A percentile compares a stretch with the other conserved stretches of the same genome.
Evolutionary conservation across 2,329 filamentous ascomycete species (phyloP).

Genomic region (Microdochium nivale): DNA sequence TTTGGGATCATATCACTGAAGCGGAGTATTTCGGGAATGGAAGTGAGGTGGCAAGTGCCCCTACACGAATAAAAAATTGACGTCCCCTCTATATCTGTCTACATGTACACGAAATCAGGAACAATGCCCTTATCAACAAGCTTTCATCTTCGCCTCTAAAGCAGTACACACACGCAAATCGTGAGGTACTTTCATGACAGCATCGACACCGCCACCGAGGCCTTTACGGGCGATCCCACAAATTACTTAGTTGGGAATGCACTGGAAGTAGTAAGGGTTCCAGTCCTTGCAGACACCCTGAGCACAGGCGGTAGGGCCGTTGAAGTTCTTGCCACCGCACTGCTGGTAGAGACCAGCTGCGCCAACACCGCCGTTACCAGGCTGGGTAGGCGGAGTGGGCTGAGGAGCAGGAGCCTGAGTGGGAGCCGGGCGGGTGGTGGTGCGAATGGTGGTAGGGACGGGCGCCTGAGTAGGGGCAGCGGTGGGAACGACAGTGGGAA

Average conservation of each 20-base stretch:
- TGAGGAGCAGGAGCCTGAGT: neutral
- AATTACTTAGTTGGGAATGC: slow-evolving; percentile 8
- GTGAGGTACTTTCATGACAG: neutral
- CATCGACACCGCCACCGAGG: neutral
- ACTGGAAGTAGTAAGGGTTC: slow-evolving; percentile 37
- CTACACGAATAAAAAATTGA: neutral
- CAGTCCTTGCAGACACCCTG: slow-evolving; percentile 24
- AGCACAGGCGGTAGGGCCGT: slow-evolving; percentile 25
- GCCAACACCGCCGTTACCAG: neutral
- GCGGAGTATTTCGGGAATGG: no score
- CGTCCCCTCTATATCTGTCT: neutral
- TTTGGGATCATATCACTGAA: no score
- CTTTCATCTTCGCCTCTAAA: neutral
- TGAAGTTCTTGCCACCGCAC: slow-evolving; percentile 31
- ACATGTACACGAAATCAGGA: neutral
- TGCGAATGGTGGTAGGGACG: neutral
- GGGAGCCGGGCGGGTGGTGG: neutral
- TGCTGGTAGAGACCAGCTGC: slow-evolving; percentile 18
- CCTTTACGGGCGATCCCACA: neutral
- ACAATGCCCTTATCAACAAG: neutral
- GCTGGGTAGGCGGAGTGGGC: neutral
- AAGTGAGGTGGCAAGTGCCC: no score
- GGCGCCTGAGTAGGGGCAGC: neutral
- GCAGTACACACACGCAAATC: neutral
- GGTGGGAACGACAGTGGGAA: neutral